Evolutionary conservation across 78 protist species (phyloP).

Genomic region (Ministeria vibrans): DNA sequence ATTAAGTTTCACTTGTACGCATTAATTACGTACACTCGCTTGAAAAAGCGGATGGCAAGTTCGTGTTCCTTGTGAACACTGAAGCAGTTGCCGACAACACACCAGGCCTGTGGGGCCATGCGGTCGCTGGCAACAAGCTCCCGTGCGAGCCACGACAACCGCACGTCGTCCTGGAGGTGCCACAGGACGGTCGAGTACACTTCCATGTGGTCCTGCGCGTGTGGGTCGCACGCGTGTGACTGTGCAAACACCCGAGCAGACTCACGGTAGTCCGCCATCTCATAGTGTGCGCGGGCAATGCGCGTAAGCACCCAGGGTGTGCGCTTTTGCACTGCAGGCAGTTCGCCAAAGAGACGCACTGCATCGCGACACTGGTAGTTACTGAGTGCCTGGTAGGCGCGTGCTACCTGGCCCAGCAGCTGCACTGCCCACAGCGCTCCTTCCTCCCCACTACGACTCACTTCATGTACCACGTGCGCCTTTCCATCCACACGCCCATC

Average conservation of each 20-base stretch:
- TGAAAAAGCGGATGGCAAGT: slow-evolving; percentile 43
- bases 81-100: slow-evolving; percentile 56
- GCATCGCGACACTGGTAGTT: no score
- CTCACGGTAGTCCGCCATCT: slow-evolving; percentile 23
- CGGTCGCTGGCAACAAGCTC: slow-evolving; percentile 13
- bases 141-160: slow-evolving; percentile 22
- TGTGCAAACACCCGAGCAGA: not conserved
- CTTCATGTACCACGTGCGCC: no score
- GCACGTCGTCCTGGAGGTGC: slow-evolving; percentile 36
- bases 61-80: slow-evolving; percentile 44
- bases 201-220: slow-evolving; percentile 34
- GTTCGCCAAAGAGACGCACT: no score
- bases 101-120: slow-evolving; percentile 49
- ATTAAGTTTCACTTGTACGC: no score
- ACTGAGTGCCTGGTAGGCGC: no score
- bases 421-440: no score
- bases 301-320: slow-evolving; percentile 24
- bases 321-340: slow-evolving; percentile 3
- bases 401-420: no score
- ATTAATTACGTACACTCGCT: slow-evolving; percentile 7
- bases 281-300: slow-evolving; percentile 22
- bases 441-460: no score
- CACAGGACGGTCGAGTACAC: slow-evolving; percentile 55
- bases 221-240: slow-evolving; percentile 19
- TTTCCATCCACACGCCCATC: no score